These are phyloP conservation scores for Mortierella sp. DNA, from an alignment of 371 early-diverging fungal genomes.

Conservation along the genomic window DNA sequence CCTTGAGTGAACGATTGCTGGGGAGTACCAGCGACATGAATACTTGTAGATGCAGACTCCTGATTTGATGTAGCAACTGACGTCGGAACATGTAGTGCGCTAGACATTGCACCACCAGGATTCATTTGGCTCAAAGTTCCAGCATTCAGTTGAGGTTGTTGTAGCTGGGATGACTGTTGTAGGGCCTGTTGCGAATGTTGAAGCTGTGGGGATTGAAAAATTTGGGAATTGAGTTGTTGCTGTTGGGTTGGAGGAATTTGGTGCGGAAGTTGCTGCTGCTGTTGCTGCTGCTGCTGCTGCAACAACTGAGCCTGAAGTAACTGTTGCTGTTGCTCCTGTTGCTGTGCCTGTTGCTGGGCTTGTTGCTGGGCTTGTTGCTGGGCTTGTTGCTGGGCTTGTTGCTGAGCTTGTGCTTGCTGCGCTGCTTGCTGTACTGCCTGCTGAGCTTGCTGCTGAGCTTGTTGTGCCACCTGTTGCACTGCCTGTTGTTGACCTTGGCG, in stretches of 20 bases:
- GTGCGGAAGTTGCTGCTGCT: constrained; percentile 9
- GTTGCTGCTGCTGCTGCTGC: constrained; percentile 16
- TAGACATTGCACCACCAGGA: constrained; percentile 12
- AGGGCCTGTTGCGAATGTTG: constrained; percentile 8
- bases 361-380: constrained; percentile 17
- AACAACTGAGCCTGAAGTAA: constrained; percentile 7
- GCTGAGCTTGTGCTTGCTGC: constrained; percentile 11
- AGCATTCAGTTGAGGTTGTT: constrained; percentile 9
- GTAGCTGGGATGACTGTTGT: constrained; percentile 11
- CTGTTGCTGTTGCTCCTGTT: constrained; percentile 16
- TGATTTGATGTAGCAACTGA: background rate
- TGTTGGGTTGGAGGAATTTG: constrained; percentile 6
- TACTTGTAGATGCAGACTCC: constrained; percentile 4
- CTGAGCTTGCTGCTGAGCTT: constrained; percentile 5
- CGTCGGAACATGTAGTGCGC: constrained; percentile 7
- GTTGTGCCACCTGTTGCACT: constrained; percentile 20
- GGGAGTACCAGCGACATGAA: background rate
- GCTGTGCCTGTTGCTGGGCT: constrained; percentile 14
- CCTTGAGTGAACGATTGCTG: constrained; percentile 6
- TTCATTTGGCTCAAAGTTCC: constrained; percentile 14
- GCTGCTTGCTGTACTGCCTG: constrained; percentile 3
- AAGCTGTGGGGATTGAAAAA: constrained; percentile 12
- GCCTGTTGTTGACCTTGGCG: constrained; percentile 11
- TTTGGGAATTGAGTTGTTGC: constrained; percentile 13
- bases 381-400: constrained; percentile 2